Conservation (phyloP, 208 protist genomes). For the Trypanosoma cruzi region DNA sequence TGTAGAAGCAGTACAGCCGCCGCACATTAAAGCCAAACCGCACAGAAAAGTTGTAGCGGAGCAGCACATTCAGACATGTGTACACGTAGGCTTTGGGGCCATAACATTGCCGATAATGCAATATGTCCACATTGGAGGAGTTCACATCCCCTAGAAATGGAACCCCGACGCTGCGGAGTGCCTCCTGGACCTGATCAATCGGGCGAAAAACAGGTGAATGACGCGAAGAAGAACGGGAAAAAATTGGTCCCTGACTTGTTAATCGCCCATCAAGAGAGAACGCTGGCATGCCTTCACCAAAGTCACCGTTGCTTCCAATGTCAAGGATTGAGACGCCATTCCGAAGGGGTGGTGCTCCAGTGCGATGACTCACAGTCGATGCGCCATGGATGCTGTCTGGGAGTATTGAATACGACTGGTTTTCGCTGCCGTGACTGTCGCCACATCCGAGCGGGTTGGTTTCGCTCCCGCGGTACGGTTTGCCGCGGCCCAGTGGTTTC, state of each 20-base stretch:
- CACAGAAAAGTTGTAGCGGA: slow-evolving; percentile 62
- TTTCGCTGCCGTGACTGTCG: background rate
- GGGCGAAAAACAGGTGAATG: slow-evolving; percentile 41
- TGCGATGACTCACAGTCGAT: background rate
- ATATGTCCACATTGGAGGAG: slow-evolving; percentile 20
- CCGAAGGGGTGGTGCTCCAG: background rate
- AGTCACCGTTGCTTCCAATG: slow-evolving; percentile 9
- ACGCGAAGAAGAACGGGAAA: slow-evolving; percentile 43
- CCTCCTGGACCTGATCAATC: slow-evolving; percentile 33
- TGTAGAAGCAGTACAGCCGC: slow-evolving; percentile 48
- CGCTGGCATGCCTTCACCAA: slow-evolving; percentile 26
- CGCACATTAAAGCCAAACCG: slow-evolving; percentile 49
- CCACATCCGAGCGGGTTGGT: background rate
- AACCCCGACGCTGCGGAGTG: slow-evolving; percentile 34
- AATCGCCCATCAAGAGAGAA: slow-evolving; percentile 17
- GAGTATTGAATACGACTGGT: background rate
- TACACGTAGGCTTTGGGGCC: slow-evolving; percentile 38
- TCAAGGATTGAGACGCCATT: slow-evolving; percentile 20
- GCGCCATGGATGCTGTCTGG: background rate
- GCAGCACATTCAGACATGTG: slow-evolving; percentile 60
- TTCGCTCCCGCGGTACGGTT: background rate
- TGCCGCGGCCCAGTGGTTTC: background rate
- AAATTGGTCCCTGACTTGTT: slow-evolving; percentile 33
- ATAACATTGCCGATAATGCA: slow-evolving; percentile 19
- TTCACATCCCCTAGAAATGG: slow-evolving; percentile 48